phyloP scores from a whole-genome alignment of 768 basidiomycete species.

The Exsudoporus frostii region DNA sequence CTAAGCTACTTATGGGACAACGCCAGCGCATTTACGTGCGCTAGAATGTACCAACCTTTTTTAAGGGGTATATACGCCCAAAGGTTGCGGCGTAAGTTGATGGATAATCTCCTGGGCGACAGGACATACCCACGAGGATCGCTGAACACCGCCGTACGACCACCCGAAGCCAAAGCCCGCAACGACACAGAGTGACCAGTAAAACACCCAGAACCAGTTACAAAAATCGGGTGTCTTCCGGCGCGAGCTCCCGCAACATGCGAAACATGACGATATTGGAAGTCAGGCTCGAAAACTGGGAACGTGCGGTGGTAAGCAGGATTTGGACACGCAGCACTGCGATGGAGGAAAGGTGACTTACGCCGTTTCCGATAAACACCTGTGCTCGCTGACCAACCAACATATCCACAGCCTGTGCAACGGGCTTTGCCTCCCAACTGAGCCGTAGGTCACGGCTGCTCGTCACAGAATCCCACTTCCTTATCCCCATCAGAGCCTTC shows the following conservation, averaged over 20 bases:
- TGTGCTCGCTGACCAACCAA: slow-evolving; percentile 60
- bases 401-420: slow-evolving; percentile 66
- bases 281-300: slow-evolving; percentile 48
- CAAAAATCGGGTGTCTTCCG: slow-evolving; percentile 42
- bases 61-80: not conserved
- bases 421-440: slow-evolving; percentile 52
- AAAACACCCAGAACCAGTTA: slow-evolving; percentile 9
- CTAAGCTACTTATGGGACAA: slow-evolving; percentile 4
- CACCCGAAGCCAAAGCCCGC: not conserved
- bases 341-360: slow-evolving; percentile 32
- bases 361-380: slow-evolving; percentile 69
- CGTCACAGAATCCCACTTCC: slow-evolving; percentile 47
- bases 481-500: slow-evolving; percentile 33
- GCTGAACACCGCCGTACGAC: not conserved
- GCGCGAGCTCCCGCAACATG: slow-evolving; percentile 33
- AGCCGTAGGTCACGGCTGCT: slow-evolving; percentile 55
- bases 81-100: not conserved
- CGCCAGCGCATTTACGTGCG: not conserved
- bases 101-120: not conserved
- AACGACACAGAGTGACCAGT: not conserved
- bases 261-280: slow-evolving; percentile 47
- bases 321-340: not conserved
- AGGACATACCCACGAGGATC: not conserved
- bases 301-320: not conserved
- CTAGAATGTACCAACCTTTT: not conserved